Conservation (phyloP, 2,329 filamentous ascomycete species). For the Alternaria ethzedia region DNA sequence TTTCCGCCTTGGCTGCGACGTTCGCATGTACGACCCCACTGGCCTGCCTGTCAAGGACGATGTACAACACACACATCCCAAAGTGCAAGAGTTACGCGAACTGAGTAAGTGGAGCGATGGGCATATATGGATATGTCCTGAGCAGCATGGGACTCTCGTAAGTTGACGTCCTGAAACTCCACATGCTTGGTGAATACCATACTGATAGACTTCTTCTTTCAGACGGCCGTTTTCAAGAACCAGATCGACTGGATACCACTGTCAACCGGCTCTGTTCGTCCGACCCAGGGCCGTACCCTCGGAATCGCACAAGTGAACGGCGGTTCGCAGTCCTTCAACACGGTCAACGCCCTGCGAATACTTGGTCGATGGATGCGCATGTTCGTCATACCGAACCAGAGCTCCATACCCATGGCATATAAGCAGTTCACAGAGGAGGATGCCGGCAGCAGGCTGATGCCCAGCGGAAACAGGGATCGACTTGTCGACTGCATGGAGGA, state of each 20-base stretch:
- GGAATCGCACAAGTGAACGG: constrained; percentile 68
- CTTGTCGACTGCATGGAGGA: constrained; percentile 74
- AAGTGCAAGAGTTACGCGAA: constrained; percentile 67
- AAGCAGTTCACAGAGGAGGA: constrained; percentile 63
- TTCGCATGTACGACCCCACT: constrained; percentile 66
- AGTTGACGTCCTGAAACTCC: constrained; percentile 9
- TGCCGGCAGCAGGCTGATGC: constrained; percentile 60
- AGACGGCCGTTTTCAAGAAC: constrained; percentile 72
- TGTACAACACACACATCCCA: constrained; percentile 61
- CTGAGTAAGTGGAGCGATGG: constrained; percentile 70
- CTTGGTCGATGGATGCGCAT: constrained; percentile 74
- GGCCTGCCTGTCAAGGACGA: constrained; percentile 70
- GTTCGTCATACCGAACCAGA: constrained; percentile 72
- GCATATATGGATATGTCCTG: constrained; percentile 69
- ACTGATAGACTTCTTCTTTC: background rate
- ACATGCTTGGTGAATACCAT: background rate
- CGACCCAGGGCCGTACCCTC: constrained; percentile 70
- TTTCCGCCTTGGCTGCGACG: constrained; percentile 69
- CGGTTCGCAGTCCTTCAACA: constrained; percentile 71
- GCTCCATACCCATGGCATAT: constrained; percentile 67
- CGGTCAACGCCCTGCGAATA: constrained; percentile 69
- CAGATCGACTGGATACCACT: constrained; percentile 75
- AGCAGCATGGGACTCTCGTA: constrained; percentile 70
- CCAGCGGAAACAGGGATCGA: constrained; percentile 64
- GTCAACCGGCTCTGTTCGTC: constrained; percentile 65